Base-by-base conservation (phyloP, 2,329 filamentous ascomycete species). In the Nigrospora osmanthi region DNA sequence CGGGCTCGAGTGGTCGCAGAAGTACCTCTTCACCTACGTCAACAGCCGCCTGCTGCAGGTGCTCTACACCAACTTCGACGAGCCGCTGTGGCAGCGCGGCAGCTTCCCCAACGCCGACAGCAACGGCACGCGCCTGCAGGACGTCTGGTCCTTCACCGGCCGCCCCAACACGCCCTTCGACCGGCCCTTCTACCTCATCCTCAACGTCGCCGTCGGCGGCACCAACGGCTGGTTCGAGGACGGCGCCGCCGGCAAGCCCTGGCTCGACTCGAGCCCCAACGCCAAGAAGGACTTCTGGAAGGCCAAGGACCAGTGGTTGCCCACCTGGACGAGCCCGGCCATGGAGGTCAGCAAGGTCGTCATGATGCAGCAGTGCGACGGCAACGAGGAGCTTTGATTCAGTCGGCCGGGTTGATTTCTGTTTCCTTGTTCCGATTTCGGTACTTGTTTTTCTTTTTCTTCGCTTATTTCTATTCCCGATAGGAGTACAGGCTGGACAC, bases 201-300 rank as follows among this genome's bases (percentile, higher is more conserved):
- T 91, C 46, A 87, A 87, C 57, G 70, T 90, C 4, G 85, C 81
- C 11, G 85, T 90, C 9, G 87, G 87, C 30, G 80, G 81, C 41
- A 88, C 83, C 17, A 90, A 89, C 53, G 87, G 87, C 34, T 94
- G 87, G 87, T 94, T 93, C 58, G 70, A 83, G 57, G 87, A 94
- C 60, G 80, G 81, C 16, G 69, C 75, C 53, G 73, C 73, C 36
- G 76, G 73, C 31, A 94, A 94, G 71, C 88, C 88, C 1, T 94
- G 88, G 88, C 72, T 88, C 31, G 84, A 93, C 59, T 68, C 62
- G 14, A 83, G 78, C 42, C 62, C 71, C 2, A 83, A 76, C 11
- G 86, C 87, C 9, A 79, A 74, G 63, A 79, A 76, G 55, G 86
- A 91, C 58, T 94, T 94, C 61, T 93, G 86, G 86, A 68, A 82